Evolutionary conservation across 768 basidiomycete species (phyloP), one percentile per base, ranked within the genome.

Genomic region (Hygrophorus pudorinus): DNA sequence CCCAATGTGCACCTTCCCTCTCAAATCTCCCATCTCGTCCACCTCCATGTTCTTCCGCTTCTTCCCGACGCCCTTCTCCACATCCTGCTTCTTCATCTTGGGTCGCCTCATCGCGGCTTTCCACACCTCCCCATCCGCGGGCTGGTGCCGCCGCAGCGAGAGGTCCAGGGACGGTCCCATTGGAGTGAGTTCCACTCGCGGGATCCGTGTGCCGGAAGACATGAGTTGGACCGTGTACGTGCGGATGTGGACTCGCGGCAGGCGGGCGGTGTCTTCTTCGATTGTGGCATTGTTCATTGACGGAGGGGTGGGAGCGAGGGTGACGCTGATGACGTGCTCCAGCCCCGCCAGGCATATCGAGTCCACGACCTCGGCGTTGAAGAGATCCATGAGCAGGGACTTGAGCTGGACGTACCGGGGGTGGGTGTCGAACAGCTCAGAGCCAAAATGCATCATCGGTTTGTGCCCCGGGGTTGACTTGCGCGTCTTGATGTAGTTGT

Each of bases 1-100:
- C n/a, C n/a, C n/a, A n/a, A n/a, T n/a, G n/a, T n/a, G n/a, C 21
- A 99, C 77, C 47, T 79, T 73, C 35, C 93, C 96, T 55, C 94
- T 76, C 64, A 92, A 62, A 59, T 99, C 89, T 45, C 96, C 96
- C 94, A 98, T 96, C 63, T 88, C 90, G 68, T 99, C 94, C 55
- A 91, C 87, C 68, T 91, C 90, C 63, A 90, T 59, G 59, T 99
- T 99, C 78, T 91, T 93, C 64, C 73, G 77, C 73, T 86, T 88
- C 73, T 87, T 88, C n/a, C 88, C 90, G 8, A 90, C 57, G 0
- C 91, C 90, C 59, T 74, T 79, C 65, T 87, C 89, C 38, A 94
- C 65, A 29, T 92, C 87, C 47, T 72, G 74, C 70, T 94, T 92
- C 68, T 85, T 86, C 49, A 97, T 53, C 69, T 93, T 96, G 12